phyloP scores from a whole-genome alignment of 78 protist genomes.

The Mastigamoeba balamuthi region DNA sequence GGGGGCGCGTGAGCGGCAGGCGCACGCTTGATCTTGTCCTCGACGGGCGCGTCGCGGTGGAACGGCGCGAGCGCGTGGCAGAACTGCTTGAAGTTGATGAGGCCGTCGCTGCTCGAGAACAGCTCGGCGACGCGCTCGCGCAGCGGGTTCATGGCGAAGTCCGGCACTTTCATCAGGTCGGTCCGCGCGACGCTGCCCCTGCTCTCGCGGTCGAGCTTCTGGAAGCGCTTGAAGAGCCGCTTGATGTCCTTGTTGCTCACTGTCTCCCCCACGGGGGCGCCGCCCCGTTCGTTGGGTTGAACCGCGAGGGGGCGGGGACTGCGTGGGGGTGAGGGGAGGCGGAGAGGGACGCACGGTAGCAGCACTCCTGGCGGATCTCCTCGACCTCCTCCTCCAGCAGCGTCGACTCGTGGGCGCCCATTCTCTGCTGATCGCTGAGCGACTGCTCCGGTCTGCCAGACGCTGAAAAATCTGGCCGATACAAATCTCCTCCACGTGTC shows the following conservation, averaged over 20 bases:
- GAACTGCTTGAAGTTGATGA: not conserved
- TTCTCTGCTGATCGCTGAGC: too few relatives aligned
- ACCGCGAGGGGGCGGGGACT: not conserved
- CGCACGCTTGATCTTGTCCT: not conserved
- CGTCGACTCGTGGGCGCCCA: not conserved
- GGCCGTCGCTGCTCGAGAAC: not conserved
- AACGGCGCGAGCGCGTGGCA: not conserved
- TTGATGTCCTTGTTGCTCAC: not conserved
- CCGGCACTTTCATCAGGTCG: not conserved
- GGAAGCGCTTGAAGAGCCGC: not conserved
- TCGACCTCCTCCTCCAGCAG: not conserved
- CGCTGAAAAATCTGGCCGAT: too few relatives aligned
- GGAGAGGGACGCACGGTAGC: not conserved
- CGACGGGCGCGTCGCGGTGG: not conserved
- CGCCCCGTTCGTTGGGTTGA: too few relatives aligned
- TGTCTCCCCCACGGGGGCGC: not conserved
- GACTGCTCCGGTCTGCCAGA: too few relatives aligned
- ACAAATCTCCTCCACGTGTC: too few relatives aligned
- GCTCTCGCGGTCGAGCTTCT: not conserved
- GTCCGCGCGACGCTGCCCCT: not conserved
- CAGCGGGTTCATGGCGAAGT: not conserved
- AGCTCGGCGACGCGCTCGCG: not conserved
- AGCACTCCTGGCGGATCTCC: not conserved
- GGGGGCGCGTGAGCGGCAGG: not conserved
- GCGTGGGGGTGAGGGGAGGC: not conserved